Conservation (phyloP, 176 grass and related monocot genomes). For the Pontederia crassipes region DNA sequence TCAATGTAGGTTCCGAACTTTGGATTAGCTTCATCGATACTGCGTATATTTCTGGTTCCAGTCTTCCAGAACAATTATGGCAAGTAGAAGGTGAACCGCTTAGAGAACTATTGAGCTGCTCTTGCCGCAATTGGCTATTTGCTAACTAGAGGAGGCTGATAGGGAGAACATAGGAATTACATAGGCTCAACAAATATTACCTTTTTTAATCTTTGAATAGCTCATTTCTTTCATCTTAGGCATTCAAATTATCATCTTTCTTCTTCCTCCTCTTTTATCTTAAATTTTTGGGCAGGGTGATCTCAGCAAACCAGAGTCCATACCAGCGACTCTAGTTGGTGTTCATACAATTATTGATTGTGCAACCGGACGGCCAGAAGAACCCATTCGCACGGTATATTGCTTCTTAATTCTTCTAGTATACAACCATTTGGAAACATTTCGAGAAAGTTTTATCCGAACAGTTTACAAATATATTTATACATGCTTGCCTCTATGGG, state of each 20-base stretch:
- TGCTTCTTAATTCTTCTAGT: not conserved
- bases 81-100: too few relatives aligned
- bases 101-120: too few relatives aligned
- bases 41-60: not conserved
- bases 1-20: constrained; percentile 56
- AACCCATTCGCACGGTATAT: constrained; percentile 74
- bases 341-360: constrained; percentile 89
- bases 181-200: not conserved
- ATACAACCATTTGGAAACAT: not conserved
- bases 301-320: constrained; percentile 86
- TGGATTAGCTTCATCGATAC: not conserved
- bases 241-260: not conserved
- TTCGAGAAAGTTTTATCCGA: not conserved
- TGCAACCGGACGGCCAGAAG: constrained; percentile 87
- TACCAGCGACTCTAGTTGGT: constrained; percentile 90
- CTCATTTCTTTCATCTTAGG: not conserved
- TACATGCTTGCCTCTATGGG: not conserved
- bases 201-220: not conserved
- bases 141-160: too few relatives aligned
- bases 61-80: not conserved
- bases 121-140: too few relatives aligned
- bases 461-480: not conserved
- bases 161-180: too few relatives aligned
- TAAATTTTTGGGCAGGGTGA: constrained; percentile 50
- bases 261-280: not conserved